Percentiles rank a stretch among this genome's conserved stretches.
These are phyloP conservation scores for Ascochyta koolunga DNA, from an alignment of 2,329 filamentous ascomycete species.

Conservation along the genomic window DNA sequence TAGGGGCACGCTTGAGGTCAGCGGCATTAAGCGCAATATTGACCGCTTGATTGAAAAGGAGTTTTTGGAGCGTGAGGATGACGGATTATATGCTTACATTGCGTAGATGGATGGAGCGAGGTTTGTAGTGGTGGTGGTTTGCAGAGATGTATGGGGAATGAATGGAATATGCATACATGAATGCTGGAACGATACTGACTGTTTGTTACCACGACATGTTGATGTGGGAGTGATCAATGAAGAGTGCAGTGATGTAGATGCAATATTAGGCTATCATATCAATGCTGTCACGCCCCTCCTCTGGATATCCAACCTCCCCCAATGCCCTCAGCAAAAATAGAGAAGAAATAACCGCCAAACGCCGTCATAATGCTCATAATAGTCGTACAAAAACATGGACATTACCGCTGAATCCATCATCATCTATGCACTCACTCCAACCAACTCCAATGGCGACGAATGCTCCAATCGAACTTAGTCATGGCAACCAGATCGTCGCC, in stretches of 20 bases:
- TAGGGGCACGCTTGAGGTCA: conserved; percentile 81
- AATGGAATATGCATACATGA: not conserved
- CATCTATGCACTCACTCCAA: conserved; percentile 9
- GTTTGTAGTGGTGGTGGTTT: too few relatives aligned
- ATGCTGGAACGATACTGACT: too few relatives aligned
- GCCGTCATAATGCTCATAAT: conserved; percentile 10
- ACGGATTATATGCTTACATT: conserved; percentile 54
- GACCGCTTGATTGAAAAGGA: conserved; percentile 70
- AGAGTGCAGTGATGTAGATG: not conserved
- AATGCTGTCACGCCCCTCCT: not conserved
- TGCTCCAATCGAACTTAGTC: conserved; percentile 55
- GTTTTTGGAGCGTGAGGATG: conserved; percentile 47
- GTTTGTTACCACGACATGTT: too few relatives aligned
- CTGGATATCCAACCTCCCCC: conserved; percentile 4
- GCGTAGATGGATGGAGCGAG: too few relatives aligned
- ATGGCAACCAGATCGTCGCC: conserved; percentile 63
- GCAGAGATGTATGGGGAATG: not conserved
- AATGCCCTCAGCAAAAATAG: not conserved
- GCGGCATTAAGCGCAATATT: conserved; percentile 95
- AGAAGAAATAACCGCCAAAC: not conserved
- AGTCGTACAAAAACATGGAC: not conserved
- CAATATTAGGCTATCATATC: not conserved
- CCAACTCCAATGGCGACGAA: conserved; percentile 31
- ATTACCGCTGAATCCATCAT: not conserved
- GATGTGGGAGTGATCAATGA: too few relatives aligned